A percentile compares a stretch with the other conserved stretches of the same genome.
Conservation (phyloP, 352 stramenopile genomes). For the Pythium aristosporum region DNA sequence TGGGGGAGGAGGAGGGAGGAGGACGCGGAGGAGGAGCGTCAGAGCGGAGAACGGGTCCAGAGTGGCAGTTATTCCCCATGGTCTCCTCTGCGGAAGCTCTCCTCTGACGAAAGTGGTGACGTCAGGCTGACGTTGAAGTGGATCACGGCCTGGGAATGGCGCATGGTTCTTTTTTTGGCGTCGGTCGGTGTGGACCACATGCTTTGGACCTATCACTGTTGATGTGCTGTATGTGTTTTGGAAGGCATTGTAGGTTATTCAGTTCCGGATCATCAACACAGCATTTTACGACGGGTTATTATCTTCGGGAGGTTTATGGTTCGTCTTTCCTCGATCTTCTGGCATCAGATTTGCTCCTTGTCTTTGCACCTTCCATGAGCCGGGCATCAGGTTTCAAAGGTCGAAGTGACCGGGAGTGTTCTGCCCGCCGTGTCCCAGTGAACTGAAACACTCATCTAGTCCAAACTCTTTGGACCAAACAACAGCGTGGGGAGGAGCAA, state of each 20-base stretch:
- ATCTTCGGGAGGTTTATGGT: constrained; percentile 1
- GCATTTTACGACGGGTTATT: background rate
- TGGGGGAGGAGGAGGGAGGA: background rate
- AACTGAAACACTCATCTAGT: constrained; percentile 25
- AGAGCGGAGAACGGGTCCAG: constrained; percentile 26
- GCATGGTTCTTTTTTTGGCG: background rate
- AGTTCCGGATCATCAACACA: background rate
- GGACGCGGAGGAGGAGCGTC: constrained; percentile 1
- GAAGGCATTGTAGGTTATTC: background rate
- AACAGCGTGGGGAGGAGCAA: background rate
- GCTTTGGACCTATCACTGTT: background rate
- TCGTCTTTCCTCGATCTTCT: background rate
- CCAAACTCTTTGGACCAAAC: background rate
- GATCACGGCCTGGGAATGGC: background rate
- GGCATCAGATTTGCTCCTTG: background rate
- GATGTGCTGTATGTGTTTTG: constrained; percentile 1
- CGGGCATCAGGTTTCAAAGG: constrained; percentile 23
- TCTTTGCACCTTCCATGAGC: constrained; percentile 23
- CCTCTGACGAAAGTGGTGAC: background rate
- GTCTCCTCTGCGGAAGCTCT: background rate
- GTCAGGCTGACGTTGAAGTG: constrained; percentile 16
- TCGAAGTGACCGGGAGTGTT: constrained; percentile 9
- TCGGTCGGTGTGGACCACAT: constrained; percentile 6
- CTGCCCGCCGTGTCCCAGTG: constrained; percentile 2
- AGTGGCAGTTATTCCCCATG: constrained; percentile 69